A percentile compares a stretch with the other conserved stretches of the same genome.
phyloP scores from a whole-genome alignment of 495 filamentous ascomycete genomes.

The Oleoguttula mirabilis region DNA sequence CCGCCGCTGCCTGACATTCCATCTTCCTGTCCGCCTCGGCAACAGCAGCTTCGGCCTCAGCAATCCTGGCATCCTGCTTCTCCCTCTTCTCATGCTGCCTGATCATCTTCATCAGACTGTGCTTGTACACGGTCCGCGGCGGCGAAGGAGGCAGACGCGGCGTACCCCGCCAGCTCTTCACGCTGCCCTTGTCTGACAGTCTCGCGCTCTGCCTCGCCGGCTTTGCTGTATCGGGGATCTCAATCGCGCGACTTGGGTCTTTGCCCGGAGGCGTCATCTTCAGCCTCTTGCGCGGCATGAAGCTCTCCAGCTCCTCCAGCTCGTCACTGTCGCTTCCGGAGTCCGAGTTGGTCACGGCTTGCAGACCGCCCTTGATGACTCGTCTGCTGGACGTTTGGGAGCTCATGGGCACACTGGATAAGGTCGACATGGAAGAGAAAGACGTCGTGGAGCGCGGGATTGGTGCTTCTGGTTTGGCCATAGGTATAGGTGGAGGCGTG shows the following conservation, averaged over 20 bases:
- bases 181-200: conserved; percentile 5
- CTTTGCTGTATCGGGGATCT: conserved; percentile 1
- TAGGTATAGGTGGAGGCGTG: background rate
- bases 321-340: conserved; percentile 15
- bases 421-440: conserved; percentile 11
- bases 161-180: background rate
- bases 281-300: conserved; percentile 14
- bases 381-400: conserved; percentile 17
- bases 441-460: conserved; percentile 2
- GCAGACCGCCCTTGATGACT: conserved; percentile 9
- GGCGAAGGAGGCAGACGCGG: conserved; percentile 1
- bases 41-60: conserved; percentile 6
- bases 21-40: conserved; percentile 2
- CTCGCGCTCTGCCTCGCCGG: conserved; percentile 5
- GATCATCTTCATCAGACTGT: conserved; percentile 14
- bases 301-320: conserved; percentile 6
- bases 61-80: conserved; percentile 3
- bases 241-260: background rate
- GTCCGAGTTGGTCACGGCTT: conserved; percentile 19
- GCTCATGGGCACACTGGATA: conserved; percentile 14
- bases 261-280: conserved; percentile 10
- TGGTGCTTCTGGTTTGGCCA: background rate
- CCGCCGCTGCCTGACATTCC: background rate
- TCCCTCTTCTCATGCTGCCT: conserved; percentile 10
- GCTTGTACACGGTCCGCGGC: conserved; percentile 11